These are phyloP conservation scores for Halteria grandinella DNA, from an alignment of 73 alveolate species.

Conservation along the genomic window DNA sequence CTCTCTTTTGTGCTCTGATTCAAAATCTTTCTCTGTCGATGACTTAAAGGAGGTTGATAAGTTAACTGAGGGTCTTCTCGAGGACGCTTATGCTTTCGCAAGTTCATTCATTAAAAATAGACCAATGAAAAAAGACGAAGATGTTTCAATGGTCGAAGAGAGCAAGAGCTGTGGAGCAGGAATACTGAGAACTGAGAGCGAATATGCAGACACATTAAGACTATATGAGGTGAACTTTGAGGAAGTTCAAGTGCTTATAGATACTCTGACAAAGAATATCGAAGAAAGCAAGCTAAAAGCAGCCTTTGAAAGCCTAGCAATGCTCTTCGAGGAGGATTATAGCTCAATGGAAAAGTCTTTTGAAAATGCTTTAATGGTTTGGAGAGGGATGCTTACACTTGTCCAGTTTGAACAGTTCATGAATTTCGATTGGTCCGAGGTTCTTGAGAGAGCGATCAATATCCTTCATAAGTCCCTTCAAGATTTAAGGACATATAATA, in stretches of 20 bases:
- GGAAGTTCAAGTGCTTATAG: neutral
- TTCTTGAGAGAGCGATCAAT: neutral
- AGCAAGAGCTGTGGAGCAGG: neutral
- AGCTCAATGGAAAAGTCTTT: neutral
- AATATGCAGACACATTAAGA: neutral
- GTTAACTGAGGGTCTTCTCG: slow-evolving; percentile 3
- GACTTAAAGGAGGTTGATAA: neutral
- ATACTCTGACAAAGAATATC: no score
- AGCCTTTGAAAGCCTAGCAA: neutral
- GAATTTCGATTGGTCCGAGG: neutral
- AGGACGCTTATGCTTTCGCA: slow-evolving; percentile 37
- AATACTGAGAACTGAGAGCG: neutral
- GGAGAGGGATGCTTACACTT: neutral
- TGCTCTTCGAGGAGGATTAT: neutral
- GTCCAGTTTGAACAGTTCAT: neutral
- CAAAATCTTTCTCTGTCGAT: neutral
- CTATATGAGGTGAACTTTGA: slow-evolving; percentile 20
- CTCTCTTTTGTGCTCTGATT: slow-evolving; percentile 33
- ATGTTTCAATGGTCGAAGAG: neutral
- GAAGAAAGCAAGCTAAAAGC: no score
- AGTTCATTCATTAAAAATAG: neutral
- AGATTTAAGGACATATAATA: neutral
- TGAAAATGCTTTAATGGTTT: slow-evolving; percentile 9
- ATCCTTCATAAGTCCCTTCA: neutral
- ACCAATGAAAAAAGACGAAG: neutral